Evolutionary conservation across 495 filamentous ascomycete genomes (phyloP), one percentile per base, ranked within the genome.

Genomic region (Oleoguttula mirabilis): DNA sequence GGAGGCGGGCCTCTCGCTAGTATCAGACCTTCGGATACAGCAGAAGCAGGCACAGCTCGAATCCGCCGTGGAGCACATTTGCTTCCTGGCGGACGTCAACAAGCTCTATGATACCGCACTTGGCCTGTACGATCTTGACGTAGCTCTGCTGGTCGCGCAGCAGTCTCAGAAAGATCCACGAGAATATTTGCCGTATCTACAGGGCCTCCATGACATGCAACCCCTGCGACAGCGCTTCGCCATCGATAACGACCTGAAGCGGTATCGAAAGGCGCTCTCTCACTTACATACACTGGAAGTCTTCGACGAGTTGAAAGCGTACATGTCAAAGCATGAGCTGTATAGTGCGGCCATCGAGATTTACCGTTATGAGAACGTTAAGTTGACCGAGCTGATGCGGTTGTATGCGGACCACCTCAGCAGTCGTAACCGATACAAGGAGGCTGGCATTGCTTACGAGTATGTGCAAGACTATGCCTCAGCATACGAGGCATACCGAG

Each of bases 161-260:
- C 85, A 94, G 59, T 88, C 88, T 11, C 90, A 98, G 61, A 84
- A 86, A 59, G 90, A 98, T 50, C 90, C 90, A 12, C 69, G 88
- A 48, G 90, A 98, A 64, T 98, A 98, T 51, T 72, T 98, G 14
- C 92, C 90, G 11, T 94, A 94, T 60, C 71, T 96, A 31, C 84
- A 93, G 55, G 78, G 76, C 16, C 70, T 95, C 7, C 85, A 94
- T 56, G 68, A 78, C 38, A 68, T 90, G 55, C 60, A 78, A 0
- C 64, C 71, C 16, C 60, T 78, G 14, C 75, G 84, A 15, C 75
- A 81, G 22, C 71, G 77, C 31, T 95, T 83, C 50, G 75, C 77
- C 30, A 94, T 98, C 37, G 90, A 96, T 59, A 78, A 96, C 57
- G 74, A 88, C 48, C 75, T 98, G 3, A 71, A 70, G 4, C 76